phyloP scores from a whole-genome alignment of 768 basidiomycete genomes.

The Lactifluus hygrophoroides region DNA sequence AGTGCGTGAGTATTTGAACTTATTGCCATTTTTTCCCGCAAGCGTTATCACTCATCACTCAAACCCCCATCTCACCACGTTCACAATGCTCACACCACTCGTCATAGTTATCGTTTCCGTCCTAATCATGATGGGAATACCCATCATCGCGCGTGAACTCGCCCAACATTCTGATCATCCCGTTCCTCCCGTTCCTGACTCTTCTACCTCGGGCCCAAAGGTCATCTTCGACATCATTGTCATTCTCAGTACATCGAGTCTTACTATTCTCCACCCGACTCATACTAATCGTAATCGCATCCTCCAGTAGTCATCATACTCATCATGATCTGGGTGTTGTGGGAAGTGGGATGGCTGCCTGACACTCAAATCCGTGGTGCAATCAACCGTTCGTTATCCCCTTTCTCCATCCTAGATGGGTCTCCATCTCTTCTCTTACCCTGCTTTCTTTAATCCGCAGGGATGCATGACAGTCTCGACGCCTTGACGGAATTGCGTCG shows the following conservation, averaged over 20 bases:
- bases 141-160: neutral
- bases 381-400: neutral
- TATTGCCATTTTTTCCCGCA: no score
- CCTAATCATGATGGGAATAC: neutral
- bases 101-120: no score
- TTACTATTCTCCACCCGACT: neutral
- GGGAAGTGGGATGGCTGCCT: no score
- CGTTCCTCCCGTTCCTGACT: neutral
- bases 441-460: neutral
- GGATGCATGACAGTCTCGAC: neutral
- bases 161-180: neutral
- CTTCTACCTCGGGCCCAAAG: neutral
- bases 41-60: no score
- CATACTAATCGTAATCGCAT: neutral
- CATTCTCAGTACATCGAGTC: neutral
- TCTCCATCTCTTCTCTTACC: neutral
- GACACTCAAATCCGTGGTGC: neutral
- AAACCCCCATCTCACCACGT: no score
- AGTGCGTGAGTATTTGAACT: no score
- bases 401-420: neutral
- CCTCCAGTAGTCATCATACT: neutral
- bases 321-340: neutral
- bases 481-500: neutral
- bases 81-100: no score
- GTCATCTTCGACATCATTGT: neutral